Evolutionary conservation across 169 alveolate genomes (phyloP).

Genomic region (Pseudocohnilembus persalinus): DNA sequence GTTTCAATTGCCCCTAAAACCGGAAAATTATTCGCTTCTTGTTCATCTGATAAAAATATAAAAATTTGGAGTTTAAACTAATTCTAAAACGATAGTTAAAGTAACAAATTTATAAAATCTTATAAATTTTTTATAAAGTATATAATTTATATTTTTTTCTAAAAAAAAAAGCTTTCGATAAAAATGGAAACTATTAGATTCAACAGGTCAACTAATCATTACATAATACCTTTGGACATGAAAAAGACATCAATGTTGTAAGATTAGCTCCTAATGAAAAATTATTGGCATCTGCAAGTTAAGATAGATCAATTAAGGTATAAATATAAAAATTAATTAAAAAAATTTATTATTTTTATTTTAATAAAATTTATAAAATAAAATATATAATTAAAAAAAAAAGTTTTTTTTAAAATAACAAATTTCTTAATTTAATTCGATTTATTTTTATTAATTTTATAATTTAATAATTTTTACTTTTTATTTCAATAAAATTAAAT

Average conservation of each 20-base stretch:
- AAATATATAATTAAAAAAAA: no score
- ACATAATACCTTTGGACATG: constrained; percentile 74
- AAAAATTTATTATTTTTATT: no score
- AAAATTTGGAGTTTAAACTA: constrained; percentile 65
- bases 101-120: background rate
- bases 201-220: constrained; percentile 54
- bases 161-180: constrained; percentile 2
- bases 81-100: constrained; percentile 11
- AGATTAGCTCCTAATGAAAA: constrained; percentile 81
- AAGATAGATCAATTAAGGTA: constrained; percentile 75
- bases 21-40: constrained; percentile 58
- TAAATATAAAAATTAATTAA: no score
- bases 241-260: constrained; percentile 78
- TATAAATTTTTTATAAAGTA: no score
- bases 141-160: no score
- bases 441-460: no score
- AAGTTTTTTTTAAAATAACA: no score
- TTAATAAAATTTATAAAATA: no score
- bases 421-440: no score
- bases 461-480: no score
- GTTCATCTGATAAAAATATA: constrained; percentile 73
- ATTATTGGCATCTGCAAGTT: constrained; percentile 75
- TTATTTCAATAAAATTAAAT: no score
- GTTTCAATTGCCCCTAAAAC: constrained; percentile 59
- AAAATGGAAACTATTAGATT: constrained; percentile 23